These are phyloP conservation scores for Sarocladiaceae sp. DNA, from an alignment of 2,329 filamentous ascomycete species.

Conservation along the genomic window DNA sequence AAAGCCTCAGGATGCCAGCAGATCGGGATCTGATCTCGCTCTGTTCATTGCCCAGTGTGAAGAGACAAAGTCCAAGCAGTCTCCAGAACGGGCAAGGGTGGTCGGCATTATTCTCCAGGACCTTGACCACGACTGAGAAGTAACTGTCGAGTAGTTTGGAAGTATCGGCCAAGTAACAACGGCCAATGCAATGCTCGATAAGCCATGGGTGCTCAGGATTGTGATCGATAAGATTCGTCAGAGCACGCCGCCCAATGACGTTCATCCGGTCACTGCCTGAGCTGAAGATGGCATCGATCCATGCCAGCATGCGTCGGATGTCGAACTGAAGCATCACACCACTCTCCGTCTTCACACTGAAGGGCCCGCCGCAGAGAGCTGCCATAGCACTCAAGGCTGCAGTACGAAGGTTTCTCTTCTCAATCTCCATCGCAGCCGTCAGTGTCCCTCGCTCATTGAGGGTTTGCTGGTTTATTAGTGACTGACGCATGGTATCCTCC, in stretches of 20 bases:
- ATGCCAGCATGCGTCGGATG: constrained; percentile 82
- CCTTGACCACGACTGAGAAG: constrained; percentile 84
- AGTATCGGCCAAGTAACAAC: constrained; percentile 78
- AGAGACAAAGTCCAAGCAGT: constrained; percentile 78
- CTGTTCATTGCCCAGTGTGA: constrained; percentile 87
- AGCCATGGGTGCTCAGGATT: constrained; percentile 84
- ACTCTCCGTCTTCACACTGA: constrained; percentile 83
- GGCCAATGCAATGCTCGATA: constrained; percentile 81
- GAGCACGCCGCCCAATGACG: constrained; percentile 76
- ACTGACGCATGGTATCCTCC: constrained; percentile 83
- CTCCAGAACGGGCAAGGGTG: constrained; percentile 88
- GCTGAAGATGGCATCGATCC: constrained; percentile 93
- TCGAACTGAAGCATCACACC: constrained; percentile 87
- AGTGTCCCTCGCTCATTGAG: constrained; percentile 68
- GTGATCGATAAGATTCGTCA: constrained; percentile 84
- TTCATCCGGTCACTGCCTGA: constrained; percentile 89
- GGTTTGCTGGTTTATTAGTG: constrained; percentile 73
- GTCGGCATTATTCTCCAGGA: constrained; percentile 75
- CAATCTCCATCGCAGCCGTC: constrained; percentile 90
- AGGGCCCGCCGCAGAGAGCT: constrained; percentile 76
- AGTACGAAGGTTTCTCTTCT: constrained; percentile 85
- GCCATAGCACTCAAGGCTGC: constrained; percentile 95
- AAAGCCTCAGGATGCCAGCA: constrained; percentile 67
- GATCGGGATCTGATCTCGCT: constrained; percentile 86
- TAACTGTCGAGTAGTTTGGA: constrained; percentile 89